Conservation (phyloP, 148 eudicot genomes). For the Rhododendron ferrugineum region DNA sequence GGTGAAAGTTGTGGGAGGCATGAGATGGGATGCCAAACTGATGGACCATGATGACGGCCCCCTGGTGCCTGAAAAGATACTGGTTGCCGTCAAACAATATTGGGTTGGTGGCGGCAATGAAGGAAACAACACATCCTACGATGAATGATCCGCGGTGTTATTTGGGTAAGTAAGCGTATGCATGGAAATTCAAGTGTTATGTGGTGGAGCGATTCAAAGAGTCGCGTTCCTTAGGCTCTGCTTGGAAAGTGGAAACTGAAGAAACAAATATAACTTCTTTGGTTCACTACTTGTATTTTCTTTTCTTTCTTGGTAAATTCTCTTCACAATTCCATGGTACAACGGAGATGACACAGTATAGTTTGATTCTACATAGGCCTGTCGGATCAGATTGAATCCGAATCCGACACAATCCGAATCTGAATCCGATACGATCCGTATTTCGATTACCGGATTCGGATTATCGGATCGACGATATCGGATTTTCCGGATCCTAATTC, state of each 20-base stretch:
- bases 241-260: background rate
- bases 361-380: background rate
- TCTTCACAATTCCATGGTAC: background rate
- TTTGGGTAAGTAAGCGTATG: background rate
- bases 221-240: background rate
- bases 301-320: background rate
- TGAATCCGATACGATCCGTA: too few relatives aligned
- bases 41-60: slow-evolving; percentile 92
- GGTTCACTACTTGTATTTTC: background rate
- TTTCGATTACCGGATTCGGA: too few relatives aligned
- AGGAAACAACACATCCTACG: slow-evolving; percentile 28
- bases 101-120: slow-evolving; percentile 42
- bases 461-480: too few relatives aligned
- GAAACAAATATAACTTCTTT: background rate
- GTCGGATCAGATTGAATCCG: too few relatives aligned
- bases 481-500: background rate
- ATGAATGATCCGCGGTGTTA: background rate
- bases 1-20: slow-evolving; percentile 54
- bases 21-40: slow-evolving; percentile 78
- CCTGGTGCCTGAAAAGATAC: slow-evolving; percentile 67
- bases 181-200: background rate
- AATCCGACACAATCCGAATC: too few relatives aligned
- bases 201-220: background rate
- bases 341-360: background rate
- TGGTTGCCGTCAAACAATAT: slow-evolving; percentile 58